Evolutionary conservation across 495 filamentous ascomycete genomes (phyloP).

Genomic region (Aspergillus olivimuriae): DNA sequence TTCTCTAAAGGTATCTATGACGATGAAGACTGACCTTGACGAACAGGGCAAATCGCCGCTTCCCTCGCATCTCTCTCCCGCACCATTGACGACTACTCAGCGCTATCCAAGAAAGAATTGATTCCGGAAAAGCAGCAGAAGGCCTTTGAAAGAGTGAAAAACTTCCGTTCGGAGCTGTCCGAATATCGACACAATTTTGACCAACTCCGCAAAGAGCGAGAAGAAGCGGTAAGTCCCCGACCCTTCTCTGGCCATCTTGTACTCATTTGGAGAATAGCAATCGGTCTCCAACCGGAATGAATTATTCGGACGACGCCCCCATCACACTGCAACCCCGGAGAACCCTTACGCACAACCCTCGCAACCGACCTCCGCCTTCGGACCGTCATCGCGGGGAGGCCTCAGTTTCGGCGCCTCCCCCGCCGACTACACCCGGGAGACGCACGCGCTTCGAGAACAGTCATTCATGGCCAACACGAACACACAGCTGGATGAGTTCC

Average conservation of each 20-base stretch:
- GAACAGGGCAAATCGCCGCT: constrained; percentile 67
- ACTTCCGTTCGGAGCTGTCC: constrained; percentile 73
- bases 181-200: constrained; percentile 76
- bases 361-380: constrained; percentile 36
- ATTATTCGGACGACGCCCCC: constrained; percentile 83
- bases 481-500: constrained; percentile 82
- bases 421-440: constrained; percentile 61
- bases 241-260: too few species aligned
- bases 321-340: constrained; percentile 81
- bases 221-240: constrained; percentile 61
- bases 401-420: constrained; percentile 48
- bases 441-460: constrained; percentile 84
- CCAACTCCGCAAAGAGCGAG: constrained; percentile 63
- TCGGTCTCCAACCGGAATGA: constrained; percentile 71
- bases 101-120: constrained; percentile 78
- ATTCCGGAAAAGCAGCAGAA: constrained; percentile 85
- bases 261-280: constrained; percentile 37
- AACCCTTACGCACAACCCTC: constrained; percentile 79
- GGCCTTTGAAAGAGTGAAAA: constrained; percentile 75
- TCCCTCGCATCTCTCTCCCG: constrained; percentile 83
- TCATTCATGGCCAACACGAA: constrained; percentile 76
- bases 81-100: constrained; percentile 89
- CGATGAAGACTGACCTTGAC: constrained; percentile 19
- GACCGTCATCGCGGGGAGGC: constrained; percentile 34
- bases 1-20: too few species aligned